phyloP scores from a whole-genome alignment of 1,284 basidiomycete genomes.

The Trichosporon faecale region DNA sequence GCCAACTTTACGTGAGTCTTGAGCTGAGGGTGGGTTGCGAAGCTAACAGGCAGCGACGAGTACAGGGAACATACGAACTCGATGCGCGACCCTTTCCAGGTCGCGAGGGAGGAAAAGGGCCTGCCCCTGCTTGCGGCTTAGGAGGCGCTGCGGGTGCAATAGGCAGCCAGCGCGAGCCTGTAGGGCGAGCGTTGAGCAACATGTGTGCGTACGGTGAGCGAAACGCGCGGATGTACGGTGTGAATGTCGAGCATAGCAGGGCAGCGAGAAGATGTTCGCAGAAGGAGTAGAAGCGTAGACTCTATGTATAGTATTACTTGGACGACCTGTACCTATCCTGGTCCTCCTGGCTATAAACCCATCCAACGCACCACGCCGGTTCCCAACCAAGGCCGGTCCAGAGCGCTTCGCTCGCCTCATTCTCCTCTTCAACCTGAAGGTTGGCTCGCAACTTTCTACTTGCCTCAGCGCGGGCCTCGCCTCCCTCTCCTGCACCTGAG shows the following conservation, averaged over 20 bases:
- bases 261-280: neutral
- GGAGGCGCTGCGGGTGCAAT: conserved; percentile 13
- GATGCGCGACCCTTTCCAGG: conserved; percentile 48
- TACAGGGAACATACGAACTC: conserved; percentile 42
- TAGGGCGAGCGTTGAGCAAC: neutral
- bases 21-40: neutral
- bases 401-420: conserved; percentile 25
- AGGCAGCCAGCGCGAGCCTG: neutral
- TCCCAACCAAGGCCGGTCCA: conserved; percentile 31
- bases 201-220: too few relatives aligned
- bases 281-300: neutral
- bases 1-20: conserved; percentile 35
- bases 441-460: conserved; percentile 10
- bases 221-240: too few relatives aligned
- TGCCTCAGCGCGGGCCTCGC: neutral
- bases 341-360: conserved; percentile 19
- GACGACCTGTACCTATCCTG: neutral
- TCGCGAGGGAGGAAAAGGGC: conserved; percentile 43
- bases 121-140: conserved; percentile 20
- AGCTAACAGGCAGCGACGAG: conserved; percentile 27
- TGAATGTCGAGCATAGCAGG: too few relatives aligned
- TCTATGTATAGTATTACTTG: conserved; percentile 1
- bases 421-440: conserved; percentile 24
- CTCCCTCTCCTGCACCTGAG: neutral
- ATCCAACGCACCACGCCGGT: conserved; percentile 21